Conservation (phyloP, 2,329 filamentous ascomycete species). For the Clonostachys rhizophaga region DNA sequence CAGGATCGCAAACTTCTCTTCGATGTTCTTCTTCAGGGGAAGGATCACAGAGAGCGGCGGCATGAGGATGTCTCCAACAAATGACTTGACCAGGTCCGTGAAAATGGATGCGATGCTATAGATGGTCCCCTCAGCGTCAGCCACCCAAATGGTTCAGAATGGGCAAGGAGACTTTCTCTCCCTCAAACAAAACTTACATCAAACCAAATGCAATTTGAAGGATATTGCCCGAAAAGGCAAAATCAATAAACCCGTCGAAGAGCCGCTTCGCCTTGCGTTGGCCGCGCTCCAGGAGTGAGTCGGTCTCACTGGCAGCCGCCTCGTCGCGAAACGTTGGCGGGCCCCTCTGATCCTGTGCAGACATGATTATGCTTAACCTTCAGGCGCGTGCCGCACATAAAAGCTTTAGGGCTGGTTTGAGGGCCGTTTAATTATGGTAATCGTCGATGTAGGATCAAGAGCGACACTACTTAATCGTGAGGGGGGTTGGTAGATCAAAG, state of each 20-base stretch:
- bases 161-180: background rate
- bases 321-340: constrained; percentile 18
- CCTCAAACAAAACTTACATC: constrained; percentile 44
- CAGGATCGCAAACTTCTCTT: constrained; percentile 69
- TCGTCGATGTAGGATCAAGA: too few relatives aligned
- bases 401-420: too few relatives aligned
- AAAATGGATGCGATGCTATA: constrained; percentile 64
- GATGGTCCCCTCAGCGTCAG: background rate
- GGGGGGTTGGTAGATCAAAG: too few relatives aligned
- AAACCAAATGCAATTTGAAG: constrained; percentile 72
- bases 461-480: too few relatives aligned
- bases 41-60: constrained; percentile 65
- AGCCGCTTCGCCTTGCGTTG: constrained; percentile 41
- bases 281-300: constrained; percentile 38
- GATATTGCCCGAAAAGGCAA: constrained; percentile 70
- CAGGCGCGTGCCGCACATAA: too few relatives aligned
- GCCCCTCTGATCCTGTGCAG: background rate
- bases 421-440: too few relatives aligned
- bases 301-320: constrained; percentile 25
- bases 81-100: constrained; percentile 66
- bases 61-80: constrained; percentile 66
- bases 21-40: constrained; percentile 66
- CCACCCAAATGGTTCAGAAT: background rate
- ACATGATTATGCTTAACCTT: too few relatives aligned
- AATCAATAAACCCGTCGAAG: constrained; percentile 65